phyloP scores from a whole-genome alignment of 768 basidiomycete species.

The Rhodotorula kratochvilovae region DNA sequence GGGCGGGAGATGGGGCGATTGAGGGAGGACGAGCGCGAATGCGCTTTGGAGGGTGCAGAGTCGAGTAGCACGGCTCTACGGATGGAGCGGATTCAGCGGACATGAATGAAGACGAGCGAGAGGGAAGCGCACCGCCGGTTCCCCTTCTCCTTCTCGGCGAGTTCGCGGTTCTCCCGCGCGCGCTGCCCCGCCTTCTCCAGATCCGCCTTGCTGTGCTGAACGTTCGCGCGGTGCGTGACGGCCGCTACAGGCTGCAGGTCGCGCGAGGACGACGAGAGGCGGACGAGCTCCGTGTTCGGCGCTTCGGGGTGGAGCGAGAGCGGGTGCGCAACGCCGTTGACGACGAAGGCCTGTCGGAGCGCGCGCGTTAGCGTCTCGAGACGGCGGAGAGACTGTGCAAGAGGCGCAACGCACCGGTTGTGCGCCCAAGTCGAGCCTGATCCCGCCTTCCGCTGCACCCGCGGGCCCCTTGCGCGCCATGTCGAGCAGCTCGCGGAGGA shows the following conservation, averaged over 20 bases:
- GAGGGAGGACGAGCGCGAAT: slow-evolving; percentile 13
- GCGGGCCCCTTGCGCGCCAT: background rate
- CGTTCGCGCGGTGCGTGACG: slow-evolving; percentile 12
- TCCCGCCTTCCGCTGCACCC: background rate
- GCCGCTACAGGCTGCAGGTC: slow-evolving; percentile 18
- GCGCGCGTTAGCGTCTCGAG: background rate
- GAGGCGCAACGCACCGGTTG: slow-evolving; percentile 5
- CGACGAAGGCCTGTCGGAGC: slow-evolving; percentile 6
- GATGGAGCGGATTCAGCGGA: background rate
- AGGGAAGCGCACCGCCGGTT: slow-evolving; percentile 11
- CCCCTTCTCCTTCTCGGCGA: slow-evolving; percentile 26
- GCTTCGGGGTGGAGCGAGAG: slow-evolving; percentile 29
- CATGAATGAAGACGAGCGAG: background rate
- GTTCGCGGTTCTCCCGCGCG: slow-evolving; percentile 16
- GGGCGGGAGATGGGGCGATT: slow-evolving; percentile 1
- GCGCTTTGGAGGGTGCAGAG: background rate
- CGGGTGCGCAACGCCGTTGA: slow-evolving; percentile 16
- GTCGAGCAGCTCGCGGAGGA: slow-evolving; percentile 20
- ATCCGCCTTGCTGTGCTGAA: background rate
- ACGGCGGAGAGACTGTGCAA: background rate
- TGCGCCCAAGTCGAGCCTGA: slow-evolving; percentile 10
- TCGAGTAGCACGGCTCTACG: slow-evolving; percentile 32
- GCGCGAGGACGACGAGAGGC: slow-evolving; percentile 1
- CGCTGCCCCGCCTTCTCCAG: slow-evolving; percentile 11
- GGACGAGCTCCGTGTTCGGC: slow-evolving; percentile 11